Percentiles rank a stretch among this genome's conserved stretches.
Conservation (phyloP, 768 basidiomycete genomes). For the Leccinum variicolor region DNA sequence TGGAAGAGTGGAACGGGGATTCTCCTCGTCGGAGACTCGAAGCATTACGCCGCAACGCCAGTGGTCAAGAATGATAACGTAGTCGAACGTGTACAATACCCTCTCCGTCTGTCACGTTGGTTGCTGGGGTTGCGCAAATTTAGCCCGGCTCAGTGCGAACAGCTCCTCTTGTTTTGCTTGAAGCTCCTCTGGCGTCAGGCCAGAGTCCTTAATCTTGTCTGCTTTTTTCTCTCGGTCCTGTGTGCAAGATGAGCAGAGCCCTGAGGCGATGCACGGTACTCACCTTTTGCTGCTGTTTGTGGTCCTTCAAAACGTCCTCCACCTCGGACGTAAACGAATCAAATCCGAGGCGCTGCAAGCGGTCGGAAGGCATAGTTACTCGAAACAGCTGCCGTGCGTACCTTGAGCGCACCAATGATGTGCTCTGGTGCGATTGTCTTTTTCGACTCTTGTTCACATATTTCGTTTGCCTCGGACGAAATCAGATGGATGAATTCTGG, state of each 20-base stretch:
- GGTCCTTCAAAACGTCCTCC: conserved; percentile 90
- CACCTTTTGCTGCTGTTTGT: conserved; percentile 95
- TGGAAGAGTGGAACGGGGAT: conserved; percentile 70
- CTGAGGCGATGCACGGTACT: conserved; percentile 14
- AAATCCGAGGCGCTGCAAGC: conserved; percentile 79
- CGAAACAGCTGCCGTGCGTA: conserved; percentile 29
- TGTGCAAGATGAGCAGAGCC: conserved; percentile 5
- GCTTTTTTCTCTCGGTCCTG: conserved; percentile 92
- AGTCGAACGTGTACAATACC: conserved; percentile 26
- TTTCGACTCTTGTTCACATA: conserved; percentile 96
- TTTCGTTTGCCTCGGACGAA: conserved; percentile 96
- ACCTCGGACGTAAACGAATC: conserved; percentile 89
- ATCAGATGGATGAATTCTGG: conserved; percentile 97
- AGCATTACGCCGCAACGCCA: conserved; percentile 42
- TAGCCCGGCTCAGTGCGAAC: conserved; percentile 88
- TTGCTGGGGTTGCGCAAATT: conserved; percentile 62
- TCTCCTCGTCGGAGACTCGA: conserved; percentile 55
- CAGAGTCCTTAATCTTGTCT: conserved; percentile 83
- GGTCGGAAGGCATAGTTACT: conserved; percentile 2
- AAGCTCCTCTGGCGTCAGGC: conserved; percentile 89
- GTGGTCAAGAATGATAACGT: conserved; percentile 32
- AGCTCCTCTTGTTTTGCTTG: conserved; percentile 83
- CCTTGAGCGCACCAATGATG: conserved; percentile 88
- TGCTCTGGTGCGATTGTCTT: conserved; percentile 99
- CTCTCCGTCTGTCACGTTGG: conserved; percentile 13